Percentiles rank a stretch among this genome's conserved stretches.
Conservation (phyloP, 352 stramenopile species). For the Globisporangium parvum region DNA sequence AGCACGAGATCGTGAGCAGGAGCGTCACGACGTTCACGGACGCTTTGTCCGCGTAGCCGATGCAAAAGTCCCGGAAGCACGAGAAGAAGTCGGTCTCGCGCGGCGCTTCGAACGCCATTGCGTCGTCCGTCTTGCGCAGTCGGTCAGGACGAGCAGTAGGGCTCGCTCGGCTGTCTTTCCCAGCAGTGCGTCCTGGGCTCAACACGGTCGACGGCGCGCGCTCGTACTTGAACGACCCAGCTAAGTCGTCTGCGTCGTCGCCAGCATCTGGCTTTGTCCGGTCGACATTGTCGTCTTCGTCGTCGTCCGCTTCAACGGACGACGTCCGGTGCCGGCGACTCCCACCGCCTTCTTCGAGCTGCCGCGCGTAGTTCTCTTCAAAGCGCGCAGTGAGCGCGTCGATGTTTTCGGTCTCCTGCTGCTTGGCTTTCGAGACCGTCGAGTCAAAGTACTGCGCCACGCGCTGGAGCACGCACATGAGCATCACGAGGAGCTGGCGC, state of each 20-base stretch:
- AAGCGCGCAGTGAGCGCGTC: slow-evolving; percentile 34
- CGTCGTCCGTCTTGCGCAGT: not conserved
- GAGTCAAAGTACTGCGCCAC: slow-evolving; percentile 68
- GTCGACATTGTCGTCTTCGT: slow-evolving; percentile 43
- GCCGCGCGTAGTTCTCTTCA: slow-evolving; percentile 39
- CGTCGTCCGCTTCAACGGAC: slow-evolving; percentile 46
- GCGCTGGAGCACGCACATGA: slow-evolving; percentile 70
- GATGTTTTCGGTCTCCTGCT: slow-evolving; percentile 29
- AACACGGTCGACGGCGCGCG: not conserved
- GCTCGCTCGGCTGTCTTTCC: not conserved
- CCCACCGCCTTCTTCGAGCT: slow-evolving; percentile 31
- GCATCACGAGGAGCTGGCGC: slow-evolving; percentile 58
- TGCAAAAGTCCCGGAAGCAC: slow-evolving; percentile 54
- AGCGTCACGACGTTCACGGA: slow-evolving; percentile 78
- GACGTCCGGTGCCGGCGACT: slow-evolving; percentile 33
- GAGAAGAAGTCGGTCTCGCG: slow-evolving; percentile 55
- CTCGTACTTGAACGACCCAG: slow-evolving; percentile 5
- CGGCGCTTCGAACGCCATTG: not conserved
- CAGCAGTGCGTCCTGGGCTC: not conserved
- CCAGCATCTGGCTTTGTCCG: slow-evolving; percentile 25
- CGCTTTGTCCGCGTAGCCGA: slow-evolving; percentile 65
- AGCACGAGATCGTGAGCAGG: slow-evolving; percentile 68
- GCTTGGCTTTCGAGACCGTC: slow-evolving; percentile 25
- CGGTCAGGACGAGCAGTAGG: too few relatives aligned
- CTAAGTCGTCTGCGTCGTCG: slow-evolving; percentile 14